A percentile compares a stretch with the other conserved stretches of the same genome.
Evolutionary conservation across 139 green algal genomes (phyloP).

Genomic region (Micractinium sp.): DNA sequence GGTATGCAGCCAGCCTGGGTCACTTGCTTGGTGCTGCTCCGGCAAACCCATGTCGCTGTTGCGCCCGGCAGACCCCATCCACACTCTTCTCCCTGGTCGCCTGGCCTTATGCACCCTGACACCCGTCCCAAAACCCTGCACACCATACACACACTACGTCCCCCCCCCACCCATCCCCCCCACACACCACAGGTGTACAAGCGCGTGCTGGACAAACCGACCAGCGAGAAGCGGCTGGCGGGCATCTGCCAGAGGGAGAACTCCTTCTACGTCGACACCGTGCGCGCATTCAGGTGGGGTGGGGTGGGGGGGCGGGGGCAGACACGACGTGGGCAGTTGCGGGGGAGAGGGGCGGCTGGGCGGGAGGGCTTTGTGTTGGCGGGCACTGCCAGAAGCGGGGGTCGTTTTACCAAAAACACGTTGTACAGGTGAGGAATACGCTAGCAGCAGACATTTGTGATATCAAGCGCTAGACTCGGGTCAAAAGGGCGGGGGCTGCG

Average conservation of each 20-base stretch:
- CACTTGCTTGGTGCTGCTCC: neutral
- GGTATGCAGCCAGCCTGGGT: neutral
- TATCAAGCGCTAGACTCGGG: too few species aligned
- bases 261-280: conserved; percentile 96
- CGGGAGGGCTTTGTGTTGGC: neutral
- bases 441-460: too few species aligned
- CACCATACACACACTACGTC: neutral
- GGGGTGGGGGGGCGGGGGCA: neutral
- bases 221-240: conserved; percentile 79
- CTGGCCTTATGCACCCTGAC: neutral
- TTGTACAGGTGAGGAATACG: too few species aligned
- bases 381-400: too few species aligned
- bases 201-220: conserved; percentile 94
- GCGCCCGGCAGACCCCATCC: neutral
- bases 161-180: too few species aligned
- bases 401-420: too few species aligned
- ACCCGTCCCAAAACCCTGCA: neutral
- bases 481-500: neutral
- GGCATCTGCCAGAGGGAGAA: conserved; percentile 97
- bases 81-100: neutral
- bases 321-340: neutral
- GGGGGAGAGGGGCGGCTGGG: too few species aligned
- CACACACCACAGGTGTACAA: conserved; percentile 87
- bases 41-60: neutral
- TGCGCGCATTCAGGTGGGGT: conserved; percentile 85